Conservation (phyloP, 768 basidiomycete genomes). For the Hirschioporus abietinus region DNA sequence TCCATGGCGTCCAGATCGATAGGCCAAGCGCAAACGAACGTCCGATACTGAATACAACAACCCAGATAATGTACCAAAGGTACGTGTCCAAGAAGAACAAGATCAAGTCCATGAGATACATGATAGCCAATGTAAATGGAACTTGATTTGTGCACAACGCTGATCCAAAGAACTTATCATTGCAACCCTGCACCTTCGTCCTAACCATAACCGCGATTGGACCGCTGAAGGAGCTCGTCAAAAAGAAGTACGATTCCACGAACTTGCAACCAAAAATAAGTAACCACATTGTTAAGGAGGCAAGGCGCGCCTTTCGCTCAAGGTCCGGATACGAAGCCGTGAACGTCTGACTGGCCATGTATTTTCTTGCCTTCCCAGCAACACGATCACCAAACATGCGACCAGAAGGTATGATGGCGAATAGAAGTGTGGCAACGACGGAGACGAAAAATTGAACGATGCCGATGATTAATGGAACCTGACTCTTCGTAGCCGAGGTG, state of each 20-base stretch:
- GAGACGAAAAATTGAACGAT: slow-evolving; percentile 95
- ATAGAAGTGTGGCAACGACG: slow-evolving; percentile 73
- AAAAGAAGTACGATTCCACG: slow-evolving; percentile 95
- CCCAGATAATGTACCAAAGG: slow-evolving; percentile 99
- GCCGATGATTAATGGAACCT: slow-evolving; percentile 84
- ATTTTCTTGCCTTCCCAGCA: slow-evolving; percentile 94
- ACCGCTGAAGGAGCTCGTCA: slow-evolving; percentile 93
- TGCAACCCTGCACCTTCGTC: slow-evolving; percentile 88
- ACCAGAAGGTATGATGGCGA: slow-evolving; percentile 89
- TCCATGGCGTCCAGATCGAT: slow-evolving; percentile 99
- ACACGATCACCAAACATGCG: slow-evolving; percentile 99
- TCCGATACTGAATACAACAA: slow-evolving; percentile 88
- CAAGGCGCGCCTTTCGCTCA: slow-evolving; percentile 62
- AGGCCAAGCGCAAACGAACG: slow-evolving; percentile 90
- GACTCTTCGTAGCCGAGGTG: slow-evolving; percentile 47
- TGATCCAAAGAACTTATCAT: slow-evolving; percentile 75
- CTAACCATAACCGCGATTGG: slow-evolving; percentile 96
- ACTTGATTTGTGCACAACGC: slow-evolving; percentile 88
- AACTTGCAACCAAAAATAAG: slow-evolving; percentile 97
- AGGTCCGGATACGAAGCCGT: slow-evolving; percentile 94
- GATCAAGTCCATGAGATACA: slow-evolving; percentile 98
- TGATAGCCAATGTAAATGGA: slow-evolving; percentile 90
- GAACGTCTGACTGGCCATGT: slow-evolving; percentile 98
- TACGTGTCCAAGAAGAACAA: slow-evolving; percentile 99
- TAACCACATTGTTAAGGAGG: slow-evolving; percentile 84